Base-by-base conservation (phyloP, 805 yeast genomes). In the Scheffersomyces spartinae region DNA sequence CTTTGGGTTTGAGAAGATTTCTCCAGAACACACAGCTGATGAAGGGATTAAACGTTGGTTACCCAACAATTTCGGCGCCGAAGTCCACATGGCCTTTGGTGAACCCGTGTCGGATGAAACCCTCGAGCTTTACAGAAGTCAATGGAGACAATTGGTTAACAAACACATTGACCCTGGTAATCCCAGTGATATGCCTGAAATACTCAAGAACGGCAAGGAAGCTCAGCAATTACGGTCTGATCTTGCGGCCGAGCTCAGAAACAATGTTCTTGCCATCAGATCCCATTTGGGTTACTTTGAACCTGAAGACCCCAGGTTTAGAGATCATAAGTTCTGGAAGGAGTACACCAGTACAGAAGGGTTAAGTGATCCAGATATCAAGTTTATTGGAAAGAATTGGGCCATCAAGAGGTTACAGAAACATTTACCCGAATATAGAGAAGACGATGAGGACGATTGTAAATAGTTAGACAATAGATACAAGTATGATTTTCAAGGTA, bases 1-100 rank as follows among this genome's bases (percentile, higher is more conserved):
- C 4, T 68, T 74, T 25, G 98, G 98, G 0, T 80, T 88, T 41
- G 95, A 88, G 45, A 72, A 77, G 42, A 68, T 86, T 14, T 76
- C 79, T 7, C 94, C 96, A 0, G 97, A 88, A 50, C 69, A 63
- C 28, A 47, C 53, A 17, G 55, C 69, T 13, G 68, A 74, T 5
- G 71, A 62, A 12, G 55, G 73, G n/a, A 42, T 74, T 35, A 68
- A 70, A 27, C 55, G 79, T 26, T 64, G 66, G 47, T 37, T 76
- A 7, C 84, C 86, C 1, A 55, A 68, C 22, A 74, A 74, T 30
- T 48, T 74, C 23, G 83, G 88, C 3, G 65, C 79, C 0, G 75
- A 73, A 26, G 63, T 86, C 13, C 69, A 64, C 17, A 74, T 85
- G 9, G 62, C 70, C 15, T 65, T 86, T 18, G 96, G 96, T 2